Base-by-base conservation (phyloP, 2,329 filamentous ascomycete genomes). In the Fusarium sp. region DNA sequence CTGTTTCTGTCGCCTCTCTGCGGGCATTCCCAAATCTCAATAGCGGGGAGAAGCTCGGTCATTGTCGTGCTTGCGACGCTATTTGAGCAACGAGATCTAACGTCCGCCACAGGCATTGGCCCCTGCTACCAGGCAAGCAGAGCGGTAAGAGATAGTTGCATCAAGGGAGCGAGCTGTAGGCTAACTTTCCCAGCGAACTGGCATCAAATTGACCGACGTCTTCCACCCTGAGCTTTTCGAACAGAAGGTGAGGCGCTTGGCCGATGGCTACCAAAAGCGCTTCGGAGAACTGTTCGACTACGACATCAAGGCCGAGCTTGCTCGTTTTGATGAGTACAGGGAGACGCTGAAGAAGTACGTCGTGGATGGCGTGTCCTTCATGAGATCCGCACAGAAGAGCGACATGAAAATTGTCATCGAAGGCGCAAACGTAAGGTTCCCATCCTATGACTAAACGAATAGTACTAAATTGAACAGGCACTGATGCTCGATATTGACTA, bases 161-260 rank as follows among this genome's bases (percentile, higher is more conserved):
- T 68, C 63, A 67, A 73, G 57, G 61, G 64, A 60, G 66, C 64
- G 72, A 43, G 76, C 74, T 71, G 75, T 72, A 61, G 48, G 67
- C 76, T 74, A 73, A 76, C 60, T 67, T 78, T 67, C 59, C 24
- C 73, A 90, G 43, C 86, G 93, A 77, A 93, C 86, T 75, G 93
- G 93, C 57, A 87, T 95, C 69, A 87, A 90, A 64, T 82, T 95
- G 56, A 86, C 88, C 68, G 92, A 94, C 65, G 85, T 94, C 73
- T 94, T 94, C 80, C 84, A 93, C 80, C 87, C 90, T 80, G 85
- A 88, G 37, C 79, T 87, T n/a, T 94, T 95, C 78, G 92, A 94
- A 83, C 79, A 83, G 57, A 93, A 92, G 82, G 82, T 95, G 59
- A 86, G 91, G 50, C 83, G 85, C 22, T 83, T 95, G 60, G 91